Evolutionary conservation across 139 green algal genomes (phyloP).

Genomic region (Tetraselmis chui): DNA sequence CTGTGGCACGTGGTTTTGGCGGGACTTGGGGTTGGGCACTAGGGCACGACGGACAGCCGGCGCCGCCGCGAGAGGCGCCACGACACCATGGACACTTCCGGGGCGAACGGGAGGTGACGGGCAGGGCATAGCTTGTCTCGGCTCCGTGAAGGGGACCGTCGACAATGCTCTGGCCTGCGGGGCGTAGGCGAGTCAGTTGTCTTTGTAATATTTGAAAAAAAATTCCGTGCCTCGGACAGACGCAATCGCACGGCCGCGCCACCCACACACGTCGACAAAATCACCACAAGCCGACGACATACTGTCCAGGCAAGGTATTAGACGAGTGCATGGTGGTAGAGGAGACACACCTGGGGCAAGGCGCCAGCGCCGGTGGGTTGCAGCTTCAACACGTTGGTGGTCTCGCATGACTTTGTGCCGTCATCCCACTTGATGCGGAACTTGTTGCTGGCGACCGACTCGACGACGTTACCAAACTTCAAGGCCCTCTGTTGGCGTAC

Average conservation of each 20-base stretch:
- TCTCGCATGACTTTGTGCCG: background rate
- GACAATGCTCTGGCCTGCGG: background rate
- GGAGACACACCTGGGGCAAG: background rate
- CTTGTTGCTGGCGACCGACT: background rate
- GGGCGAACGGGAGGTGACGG: background rate
- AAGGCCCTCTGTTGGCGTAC: background rate
- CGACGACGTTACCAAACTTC: background rate
- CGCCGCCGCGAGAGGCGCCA: background rate
- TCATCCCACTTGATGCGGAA: background rate
- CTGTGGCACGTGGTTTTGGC: background rate
- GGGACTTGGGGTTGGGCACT: background rate
- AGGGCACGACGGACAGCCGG: background rate
- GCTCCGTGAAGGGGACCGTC: background rate
- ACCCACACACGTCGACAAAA: background rate
- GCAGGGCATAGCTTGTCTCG: background rate
- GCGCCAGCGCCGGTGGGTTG: background rate
- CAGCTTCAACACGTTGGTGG: background rate
- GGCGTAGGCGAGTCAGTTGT: background rate
- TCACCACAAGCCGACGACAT: background rate
- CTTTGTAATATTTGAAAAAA: conserved; percentile 1
- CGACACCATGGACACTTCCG: background rate
- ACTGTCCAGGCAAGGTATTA: background rate
- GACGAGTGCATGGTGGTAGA: background rate
- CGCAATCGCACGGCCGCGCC: background rate
- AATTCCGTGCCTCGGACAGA: background rate